A percentile compares a stretch with the other conserved stretches of the same genome.
Conservation (phyloP, 2,329 filamentous ascomycete genomes). For the Parastagonospora nodorum region DNA sequence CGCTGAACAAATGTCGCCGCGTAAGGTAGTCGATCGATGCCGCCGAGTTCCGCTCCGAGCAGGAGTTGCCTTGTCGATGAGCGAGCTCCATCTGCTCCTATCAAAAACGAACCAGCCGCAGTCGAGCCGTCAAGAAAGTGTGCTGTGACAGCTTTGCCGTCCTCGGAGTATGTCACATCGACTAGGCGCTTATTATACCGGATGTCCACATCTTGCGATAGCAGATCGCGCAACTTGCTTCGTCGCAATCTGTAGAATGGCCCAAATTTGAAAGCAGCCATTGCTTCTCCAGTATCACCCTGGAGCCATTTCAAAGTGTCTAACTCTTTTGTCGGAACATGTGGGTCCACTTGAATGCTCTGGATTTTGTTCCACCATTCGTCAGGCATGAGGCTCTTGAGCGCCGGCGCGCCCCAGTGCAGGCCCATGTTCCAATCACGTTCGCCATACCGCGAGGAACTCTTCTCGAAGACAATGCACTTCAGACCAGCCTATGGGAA, state of each 20-base stretch:
- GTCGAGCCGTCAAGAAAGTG: slow-evolving; percentile 41
- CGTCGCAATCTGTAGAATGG: slow-evolving; percentile 45
- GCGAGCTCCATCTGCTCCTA: slow-evolving; percentile 46
- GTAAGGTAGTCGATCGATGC: slow-evolving; percentile 49
- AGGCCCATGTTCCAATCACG: slow-evolving; percentile 68
- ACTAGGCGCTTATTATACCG: slow-evolving; percentile 48
- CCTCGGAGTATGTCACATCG: slow-evolving; percentile 38
- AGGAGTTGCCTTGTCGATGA: slow-evolving; percentile 38
- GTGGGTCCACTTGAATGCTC: slow-evolving; percentile 59
- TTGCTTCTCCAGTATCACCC: slow-evolving; percentile 42
- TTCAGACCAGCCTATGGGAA: slow-evolving; percentile 34
- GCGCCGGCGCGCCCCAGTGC: slow-evolving; percentile 63
- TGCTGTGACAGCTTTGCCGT: slow-evolving; percentile 41
- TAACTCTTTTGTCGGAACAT: slow-evolving; percentile 44
- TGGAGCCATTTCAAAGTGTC: slow-evolving; percentile 42
- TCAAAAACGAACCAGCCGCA: slow-evolving; percentile 37
- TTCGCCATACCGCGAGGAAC: slow-evolving; percentile 52
- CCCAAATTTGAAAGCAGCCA: slow-evolving; percentile 39
- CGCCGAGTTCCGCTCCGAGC: slow-evolving; percentile 28
- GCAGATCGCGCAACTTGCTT: slow-evolving; percentile 39
- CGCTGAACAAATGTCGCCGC: slow-evolving; percentile 54
- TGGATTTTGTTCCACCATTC: slow-evolving; percentile 57
- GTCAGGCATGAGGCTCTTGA: slow-evolving; percentile 59
- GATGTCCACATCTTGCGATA: slow-evolving; percentile 37
- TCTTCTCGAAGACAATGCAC: slow-evolving; percentile 64